Percentiles rank a stretch among this genome's conserved stretches.
phyloP scores from a whole-genome alignment of 495 filamentous ascomycete genomes.

The Aspergillus ellipticus region DNA sequence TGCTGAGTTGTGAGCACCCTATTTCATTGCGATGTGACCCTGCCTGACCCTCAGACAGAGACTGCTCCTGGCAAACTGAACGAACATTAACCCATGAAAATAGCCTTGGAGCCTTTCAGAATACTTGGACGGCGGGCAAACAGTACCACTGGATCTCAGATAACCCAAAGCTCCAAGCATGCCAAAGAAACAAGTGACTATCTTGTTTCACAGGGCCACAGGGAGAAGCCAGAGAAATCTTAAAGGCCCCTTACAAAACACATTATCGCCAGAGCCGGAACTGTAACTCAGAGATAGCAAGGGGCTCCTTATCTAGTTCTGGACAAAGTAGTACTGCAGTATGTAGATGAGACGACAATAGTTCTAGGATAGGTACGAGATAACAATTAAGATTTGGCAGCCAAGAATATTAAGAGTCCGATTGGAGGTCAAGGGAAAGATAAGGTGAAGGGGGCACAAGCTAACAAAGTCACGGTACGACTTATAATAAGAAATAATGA shows the following conservation, averaged over 20 bases:
- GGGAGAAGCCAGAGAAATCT: not conserved
- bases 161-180: constrained; percentile 18
- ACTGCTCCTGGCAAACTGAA: not conserved
- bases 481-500: not conserved
- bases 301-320: not conserved
- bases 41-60: not conserved
- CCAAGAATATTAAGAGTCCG: not conserved
- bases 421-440: not conserved
- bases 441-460: not conserved
- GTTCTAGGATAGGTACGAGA: not conserved
- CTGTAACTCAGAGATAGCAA: not conserved
- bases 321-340: not conserved
- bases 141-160: constrained; percentile 20
- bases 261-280: constrained; percentile 11
- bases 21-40: constrained; percentile 3
- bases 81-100: not conserved
- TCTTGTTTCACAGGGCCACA: constrained; percentile 3
- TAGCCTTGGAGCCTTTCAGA: not conserved
- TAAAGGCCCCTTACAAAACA: constrained; percentile 1
- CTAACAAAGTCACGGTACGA: not conserved
- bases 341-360: not conserved
- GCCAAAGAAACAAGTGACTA: constrained; percentile 17
- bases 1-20: not conserved
- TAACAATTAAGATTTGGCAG: not conserved
- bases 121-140: constrained; percentile 7